Conservation (phyloP, 2,329 filamentous ascomycete species). For the Hypoxylon sp. region DNA sequence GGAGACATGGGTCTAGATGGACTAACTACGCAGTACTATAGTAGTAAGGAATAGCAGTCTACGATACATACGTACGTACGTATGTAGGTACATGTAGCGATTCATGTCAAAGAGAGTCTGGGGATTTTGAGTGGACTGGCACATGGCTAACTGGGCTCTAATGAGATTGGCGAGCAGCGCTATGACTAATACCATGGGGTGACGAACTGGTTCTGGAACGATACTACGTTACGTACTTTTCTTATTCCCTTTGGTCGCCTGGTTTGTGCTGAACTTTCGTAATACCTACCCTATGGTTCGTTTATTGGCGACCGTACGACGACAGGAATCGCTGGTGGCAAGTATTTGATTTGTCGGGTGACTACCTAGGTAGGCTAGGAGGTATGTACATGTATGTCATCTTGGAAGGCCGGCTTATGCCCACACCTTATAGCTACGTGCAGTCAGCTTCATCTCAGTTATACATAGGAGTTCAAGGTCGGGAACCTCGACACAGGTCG, state of each 20-base stretch:
- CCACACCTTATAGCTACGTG: too few species aligned
- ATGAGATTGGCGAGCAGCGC: constrained; percentile 38
- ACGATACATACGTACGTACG: not conserved
- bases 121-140: constrained; percentile 26
- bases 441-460: not conserved
- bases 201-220: constrained; percentile 39
- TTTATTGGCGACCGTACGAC: not conserved
- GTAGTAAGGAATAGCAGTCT: not conserved
- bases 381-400: not conserved
- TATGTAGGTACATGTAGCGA: not conserved
- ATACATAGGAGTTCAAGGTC: not conserved
- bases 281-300: not conserved
- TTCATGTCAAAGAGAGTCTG: constrained; percentile 11
- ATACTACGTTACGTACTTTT: constrained; percentile 35
- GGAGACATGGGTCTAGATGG: not conserved
- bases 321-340: not conserved
- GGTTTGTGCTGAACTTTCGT: not conserved
- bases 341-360: not conserved
- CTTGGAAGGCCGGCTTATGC: not conserved
- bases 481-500: not conserved
- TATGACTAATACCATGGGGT: constrained; percentile 28
- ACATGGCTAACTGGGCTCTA: constrained; percentile 25
- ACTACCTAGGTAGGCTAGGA: not conserved
- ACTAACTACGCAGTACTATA: too few species aligned
- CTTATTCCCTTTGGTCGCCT: not conserved